Percentiles rank a stretch among this genome's conserved stretches.
Evolutionary conservation across 2,329 filamentous ascomycete species (phyloP).

Genomic region (Fusarium lyarnte): DNA sequence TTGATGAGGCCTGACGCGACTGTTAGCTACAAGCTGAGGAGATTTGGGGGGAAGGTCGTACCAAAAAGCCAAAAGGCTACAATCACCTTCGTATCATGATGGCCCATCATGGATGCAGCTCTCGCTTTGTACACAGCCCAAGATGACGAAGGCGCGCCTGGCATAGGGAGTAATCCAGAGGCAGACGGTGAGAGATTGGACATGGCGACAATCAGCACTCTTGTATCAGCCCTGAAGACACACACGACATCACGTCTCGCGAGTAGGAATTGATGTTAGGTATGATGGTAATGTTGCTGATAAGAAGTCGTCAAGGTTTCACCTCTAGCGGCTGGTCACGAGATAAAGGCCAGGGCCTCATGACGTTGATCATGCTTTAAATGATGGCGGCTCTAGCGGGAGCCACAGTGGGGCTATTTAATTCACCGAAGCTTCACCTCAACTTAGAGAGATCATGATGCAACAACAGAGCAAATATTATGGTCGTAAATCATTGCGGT

Average conservation of each 20-base stretch:
- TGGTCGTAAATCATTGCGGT: slow-evolving; percentile 23
- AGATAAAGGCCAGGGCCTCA: slow-evolving; percentile 27
- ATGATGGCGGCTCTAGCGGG: slow-evolving; percentile 9
- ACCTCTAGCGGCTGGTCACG: slow-evolving; percentile 24
- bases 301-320: slow-evolving; percentile 6
- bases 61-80: slow-evolving; percentile 94
- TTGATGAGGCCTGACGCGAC: slow-evolving; percentile 71
- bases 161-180: slow-evolving; percentile 63
- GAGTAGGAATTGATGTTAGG: neutral
- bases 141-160: slow-evolving; percentile 69
- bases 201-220: slow-evolving; percentile 33
- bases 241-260: slow-evolving; percentile 18
- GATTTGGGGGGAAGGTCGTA: slow-evolving; percentile 48
- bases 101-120: slow-evolving; percentile 69
- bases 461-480: neutral
- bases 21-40: neutral
- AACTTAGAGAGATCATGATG: neutral
- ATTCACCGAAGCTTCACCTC: slow-evolving; percentile 2
- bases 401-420: slow-evolving; percentile 3
- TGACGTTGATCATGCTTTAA: slow-evolving; percentile 39
- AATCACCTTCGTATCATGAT: slow-evolving; percentile 76
- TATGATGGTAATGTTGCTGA: slow-evolving; percentile 5
- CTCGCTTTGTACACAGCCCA: slow-evolving; percentile 79
- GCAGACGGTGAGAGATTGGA: slow-evolving; percentile 54
- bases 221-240: neutral